Evolutionary conservation across 1,139 yeast genomes (phyloP).

Genomic region (Nakaseomyces delphensis): DNA sequence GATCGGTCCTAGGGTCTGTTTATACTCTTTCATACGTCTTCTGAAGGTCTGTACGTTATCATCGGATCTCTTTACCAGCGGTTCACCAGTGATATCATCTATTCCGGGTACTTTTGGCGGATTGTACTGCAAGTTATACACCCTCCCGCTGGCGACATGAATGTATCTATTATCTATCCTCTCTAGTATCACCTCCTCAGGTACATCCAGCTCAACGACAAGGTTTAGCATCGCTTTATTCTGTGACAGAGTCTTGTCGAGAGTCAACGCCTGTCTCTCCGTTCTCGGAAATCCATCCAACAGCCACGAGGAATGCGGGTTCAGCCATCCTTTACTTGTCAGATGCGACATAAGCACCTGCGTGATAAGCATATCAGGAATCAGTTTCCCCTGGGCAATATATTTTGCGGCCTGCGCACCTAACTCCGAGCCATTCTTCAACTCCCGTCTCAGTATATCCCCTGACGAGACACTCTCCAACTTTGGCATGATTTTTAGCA

Average conservation of each 20-base stretch:
- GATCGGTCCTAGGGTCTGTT: constrained; percentile 51
- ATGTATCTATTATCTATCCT: constrained; percentile 83
- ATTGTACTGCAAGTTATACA: constrained; percentile 75
- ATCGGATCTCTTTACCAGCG: constrained; percentile 67
- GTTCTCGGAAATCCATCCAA: constrained; percentile 93
- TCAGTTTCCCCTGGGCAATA: constrained; percentile 55
- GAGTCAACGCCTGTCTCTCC: constrained; percentile 52
- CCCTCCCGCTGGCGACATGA: constrained; percentile 75
- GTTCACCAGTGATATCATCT: constrained; percentile 88
- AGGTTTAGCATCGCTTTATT: constrained; percentile 45
- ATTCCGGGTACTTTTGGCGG: constrained; percentile 77
- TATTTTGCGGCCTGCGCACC: constrained; percentile 52
- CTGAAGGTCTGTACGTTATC: constrained; percentile 67
- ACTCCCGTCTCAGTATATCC: constrained; percentile 65
- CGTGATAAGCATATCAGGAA: constrained; percentile 68
- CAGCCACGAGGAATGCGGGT: constrained; percentile 49
- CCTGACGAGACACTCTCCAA: constrained; percentile 66
- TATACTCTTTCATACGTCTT: constrained; percentile 57
- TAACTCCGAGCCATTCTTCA: constrained; percentile 44
- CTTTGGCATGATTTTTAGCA: constrained; percentile 46
- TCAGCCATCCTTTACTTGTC: constrained; percentile 39
- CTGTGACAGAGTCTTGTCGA: constrained; percentile 41
- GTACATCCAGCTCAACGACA: constrained; percentile 79
- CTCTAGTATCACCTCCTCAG: constrained; percentile 65
- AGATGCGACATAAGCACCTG: constrained; percentile 48